A percentile compares a stretch with the other conserved stretches of the same genome.
phyloP scores from a whole-genome alignment of 495 filamentous ascomycete species.

The Penicillium canariense region DNA sequence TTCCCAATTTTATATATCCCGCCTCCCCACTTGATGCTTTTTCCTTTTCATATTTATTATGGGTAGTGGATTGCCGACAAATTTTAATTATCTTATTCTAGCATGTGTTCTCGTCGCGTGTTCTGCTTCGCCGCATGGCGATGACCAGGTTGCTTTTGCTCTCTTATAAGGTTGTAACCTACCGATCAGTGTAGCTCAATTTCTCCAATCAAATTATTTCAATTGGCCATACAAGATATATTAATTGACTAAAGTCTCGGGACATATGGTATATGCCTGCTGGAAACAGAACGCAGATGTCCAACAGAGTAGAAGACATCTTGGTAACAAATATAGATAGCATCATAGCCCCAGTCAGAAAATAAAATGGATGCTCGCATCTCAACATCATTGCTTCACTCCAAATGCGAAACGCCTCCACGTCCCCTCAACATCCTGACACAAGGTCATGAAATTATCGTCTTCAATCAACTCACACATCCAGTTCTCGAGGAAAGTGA shows the following conservation, averaged over 20 bases:
- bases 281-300: background rate
- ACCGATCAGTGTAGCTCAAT: background rate
- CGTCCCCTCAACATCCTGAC: conserved; percentile 42
- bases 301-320: background rate
- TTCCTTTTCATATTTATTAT: background rate
- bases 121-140: background rate
- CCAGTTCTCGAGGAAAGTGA: conserved; percentile 39
- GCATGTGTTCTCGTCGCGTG: background rate
- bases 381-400: conserved; percentile 8
- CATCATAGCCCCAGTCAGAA: background rate
- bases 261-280: background rate
- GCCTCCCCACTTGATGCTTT: background rate
- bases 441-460: conserved; percentile 42
- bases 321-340: background rate
- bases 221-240: background rate
- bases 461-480: conserved; percentile 46
- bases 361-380: background rate
- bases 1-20: background rate
- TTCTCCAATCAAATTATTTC: background rate
- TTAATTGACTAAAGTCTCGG: background rate
- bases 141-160: background rate
- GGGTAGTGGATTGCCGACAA: background rate
- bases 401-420: conserved; percentile 47
- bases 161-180: background rate
- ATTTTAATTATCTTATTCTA: background rate